Percentiles rank a stretch among this genome's conserved stretches.
These are phyloP conservation scores for Suhomyces panamericanus DNA, from an alignment of 1,139 yeast genomes.

Conservation along the genomic window DNA sequence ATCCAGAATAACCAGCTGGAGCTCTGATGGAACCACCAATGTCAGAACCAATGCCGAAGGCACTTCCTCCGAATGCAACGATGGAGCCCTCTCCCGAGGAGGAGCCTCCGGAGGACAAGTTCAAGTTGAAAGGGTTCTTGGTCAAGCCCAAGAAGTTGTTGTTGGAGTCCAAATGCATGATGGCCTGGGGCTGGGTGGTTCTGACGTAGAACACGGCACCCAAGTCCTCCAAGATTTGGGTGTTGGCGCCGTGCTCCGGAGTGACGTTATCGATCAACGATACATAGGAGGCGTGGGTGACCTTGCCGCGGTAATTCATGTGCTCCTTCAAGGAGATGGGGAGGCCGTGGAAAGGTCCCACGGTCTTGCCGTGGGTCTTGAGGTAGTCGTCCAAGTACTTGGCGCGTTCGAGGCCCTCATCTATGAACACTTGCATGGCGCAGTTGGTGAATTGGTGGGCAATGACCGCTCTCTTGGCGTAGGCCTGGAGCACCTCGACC, in stretches of 20 bases:
- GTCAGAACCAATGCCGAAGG: conserved; percentile 72
- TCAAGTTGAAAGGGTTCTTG: conserved; percentile 41
- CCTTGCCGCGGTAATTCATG: conserved; percentile 54
- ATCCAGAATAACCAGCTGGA: conserved; percentile 73
- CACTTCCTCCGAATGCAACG: conserved; percentile 63
- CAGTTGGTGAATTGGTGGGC: conserved; percentile 62
- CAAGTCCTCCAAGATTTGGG: conserved; percentile 52
- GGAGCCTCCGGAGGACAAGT: conserved; percentile 57
- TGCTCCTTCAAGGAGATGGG: conserved; percentile 82
- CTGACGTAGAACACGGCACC: conserved; percentile 65
- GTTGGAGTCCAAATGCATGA: conserved; percentile 49
- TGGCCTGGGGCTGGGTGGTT: conserved; percentile 49
- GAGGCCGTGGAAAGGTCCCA: conserved; percentile 77
- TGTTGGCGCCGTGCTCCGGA: conserved; percentile 50
- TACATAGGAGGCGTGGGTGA: conserved; percentile 66
- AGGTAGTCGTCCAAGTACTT: conserved; percentile 53
- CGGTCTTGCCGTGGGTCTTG: conserved; percentile 53
- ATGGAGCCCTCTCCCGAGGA: conserved; percentile 79
- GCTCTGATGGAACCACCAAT: conserved; percentile 79
- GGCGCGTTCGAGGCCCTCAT: conserved; percentile 58
- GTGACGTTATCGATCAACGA: conserved; percentile 52
- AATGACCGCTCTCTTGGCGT: conserved; percentile 56
- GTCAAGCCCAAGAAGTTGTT: conserved; percentile 44
- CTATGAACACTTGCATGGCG: conserved; percentile 57
- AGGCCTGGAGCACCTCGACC: conserved; percentile 47